Base-by-base conservation (phyloP, 108 stramenopile species). In the Aurantiochytrium sp. region DNA sequence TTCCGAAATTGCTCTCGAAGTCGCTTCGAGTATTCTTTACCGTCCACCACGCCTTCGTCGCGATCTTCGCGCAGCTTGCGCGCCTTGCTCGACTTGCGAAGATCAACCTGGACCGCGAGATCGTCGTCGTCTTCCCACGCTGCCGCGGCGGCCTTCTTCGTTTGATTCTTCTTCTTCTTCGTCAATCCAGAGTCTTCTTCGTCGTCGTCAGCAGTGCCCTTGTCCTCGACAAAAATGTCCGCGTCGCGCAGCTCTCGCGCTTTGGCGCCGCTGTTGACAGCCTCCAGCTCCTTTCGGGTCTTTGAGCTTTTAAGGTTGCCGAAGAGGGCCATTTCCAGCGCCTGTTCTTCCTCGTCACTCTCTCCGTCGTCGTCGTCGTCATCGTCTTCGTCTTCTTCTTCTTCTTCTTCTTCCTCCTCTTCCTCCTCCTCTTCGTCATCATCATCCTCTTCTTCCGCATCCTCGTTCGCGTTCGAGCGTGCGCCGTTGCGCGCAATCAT, bases 201-300 rank as follows among this genome's bases (percentile, higher is more conserved):
- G 2, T 35, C 35, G 19, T 43, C 19, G 35, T 18, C n/a, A 23
- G 21, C 42, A 4, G 64, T 1, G 42, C 64, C 76, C 76, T 47
- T 83, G 76, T 83, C 76, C 6, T 28, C 76, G 14, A 83, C 45
- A 23, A 83, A 83, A 23, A 83, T n/a, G 49, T 83, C 76, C 51
- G 49, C 45, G 51, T 83, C 51, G 49, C 45, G 51, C 4, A 47
- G 6, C 23, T 83, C 49, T 43, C 76, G 76, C 28, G 45, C 51
- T 4, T 53, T 95, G 12, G 90, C 92, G 58, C 35, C 53, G 60
- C 53, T 91, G 72, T 91, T 88, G 49, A 58, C 60, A 29, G 88
- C 29, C 58, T 45, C 35, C 44, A 49, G 58, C 71, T 19, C 28
- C 8, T 88, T 29, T 59, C 58, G 25, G 25, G 87, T 23, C 87